Percentiles rank a stretch among this genome's conserved stretches.
These are phyloP conservation scores for Cordyceps cicadae DNA, from an alignment of 2,329 filamentous ascomycete genomes.

Conservation along the genomic window DNA sequence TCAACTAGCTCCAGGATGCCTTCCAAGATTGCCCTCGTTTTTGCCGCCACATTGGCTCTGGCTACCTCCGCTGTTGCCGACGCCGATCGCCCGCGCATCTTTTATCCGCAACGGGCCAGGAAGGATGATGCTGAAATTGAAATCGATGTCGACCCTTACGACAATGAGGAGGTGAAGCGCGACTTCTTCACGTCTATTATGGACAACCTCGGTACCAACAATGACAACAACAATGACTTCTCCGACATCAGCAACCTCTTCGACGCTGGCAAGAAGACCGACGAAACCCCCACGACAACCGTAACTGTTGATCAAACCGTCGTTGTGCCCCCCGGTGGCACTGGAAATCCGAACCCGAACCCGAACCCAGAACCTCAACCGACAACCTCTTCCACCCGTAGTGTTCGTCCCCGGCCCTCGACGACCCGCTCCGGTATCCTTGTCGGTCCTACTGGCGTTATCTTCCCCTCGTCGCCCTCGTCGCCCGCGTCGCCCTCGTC, in stretches of 20 bases:
- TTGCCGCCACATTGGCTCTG: slow-evolving; percentile 42
- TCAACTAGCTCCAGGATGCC: neutral
- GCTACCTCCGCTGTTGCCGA: slow-evolving; percentile 38
- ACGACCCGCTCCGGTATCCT: slow-evolving; percentile 15
- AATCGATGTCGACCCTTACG: slow-evolving; percentile 12
- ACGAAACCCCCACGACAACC: slow-evolving; percentile 20
- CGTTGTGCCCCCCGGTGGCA: slow-evolving; percentile 7
- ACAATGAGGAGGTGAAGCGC: slow-evolving; percentile 9
- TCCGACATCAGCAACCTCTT: slow-evolving; percentile 8
- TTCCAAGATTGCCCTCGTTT: slow-evolving; percentile 9
- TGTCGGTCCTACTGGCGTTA: slow-evolving; percentile 23
- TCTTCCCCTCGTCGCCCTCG: slow-evolving; percentile 1
- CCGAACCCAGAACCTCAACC: slow-evolving; percentile 13
- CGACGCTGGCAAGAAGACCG: slow-evolving; percentile 9
- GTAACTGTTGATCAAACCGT: slow-evolving; percentile 14
- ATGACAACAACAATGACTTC: neutral
- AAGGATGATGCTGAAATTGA: slow-evolving; percentile 28
- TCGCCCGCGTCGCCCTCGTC: neutral
- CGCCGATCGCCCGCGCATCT: slow-evolving; percentile 43
- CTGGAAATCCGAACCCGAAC: slow-evolving; percentile 14
- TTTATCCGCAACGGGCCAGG: slow-evolving; percentile 50
- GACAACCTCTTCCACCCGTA: slow-evolving; percentile 15
- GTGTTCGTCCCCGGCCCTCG: slow-evolving; percentile 7
- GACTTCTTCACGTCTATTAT: neutral
- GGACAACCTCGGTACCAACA: neutral